These are phyloP conservation scores for Phytophthora foliorum DNA, from an alignment of 352 stramenopile species.

Conservation along the genomic window DNA sequence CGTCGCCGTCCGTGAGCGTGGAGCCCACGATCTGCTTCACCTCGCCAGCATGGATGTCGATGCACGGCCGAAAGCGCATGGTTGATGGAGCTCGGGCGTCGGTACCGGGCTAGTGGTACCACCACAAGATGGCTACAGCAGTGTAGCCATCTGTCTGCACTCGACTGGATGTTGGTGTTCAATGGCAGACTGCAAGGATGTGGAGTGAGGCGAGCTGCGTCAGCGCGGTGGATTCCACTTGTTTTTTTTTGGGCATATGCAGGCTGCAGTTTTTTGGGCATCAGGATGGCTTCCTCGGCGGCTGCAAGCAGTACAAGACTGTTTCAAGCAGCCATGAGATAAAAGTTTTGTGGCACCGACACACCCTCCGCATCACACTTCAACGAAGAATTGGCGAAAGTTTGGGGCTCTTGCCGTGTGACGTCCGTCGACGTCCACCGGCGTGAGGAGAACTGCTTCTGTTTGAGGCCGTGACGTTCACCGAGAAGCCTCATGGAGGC, in stretches of 20 bases:
- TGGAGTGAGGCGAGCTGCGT: background rate
- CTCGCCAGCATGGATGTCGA: constrained; percentile 97
- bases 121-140: constrained; percentile 4
- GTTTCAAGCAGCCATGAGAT: constrained; percentile 3
- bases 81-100: constrained; percentile 9
- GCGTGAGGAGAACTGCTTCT: background rate
- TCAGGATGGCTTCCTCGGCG: background rate
- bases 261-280: background rate
- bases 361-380: too few species aligned
- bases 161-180: background rate
- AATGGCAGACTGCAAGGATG: background rate
- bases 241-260: background rate
- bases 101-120: background rate
- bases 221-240: background rate
- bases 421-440: background rate
- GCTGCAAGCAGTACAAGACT: background rate
- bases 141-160: constrained; percentile 9
- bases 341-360: too few species aligned
- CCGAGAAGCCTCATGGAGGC: constrained; percentile 23
- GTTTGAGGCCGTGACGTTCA: constrained; percentile 18
- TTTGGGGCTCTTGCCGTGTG: constrained; percentile 1
- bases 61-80: constrained; percentile 98
- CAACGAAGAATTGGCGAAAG: constrained; percentile 23
- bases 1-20: constrained; percentile 93
- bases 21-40: constrained; percentile 99